These are phyloP conservation scores for Trametes cinnabarina DNA, from an alignment of 768 basidiomycete species.

Conservation along the genomic window DNA sequence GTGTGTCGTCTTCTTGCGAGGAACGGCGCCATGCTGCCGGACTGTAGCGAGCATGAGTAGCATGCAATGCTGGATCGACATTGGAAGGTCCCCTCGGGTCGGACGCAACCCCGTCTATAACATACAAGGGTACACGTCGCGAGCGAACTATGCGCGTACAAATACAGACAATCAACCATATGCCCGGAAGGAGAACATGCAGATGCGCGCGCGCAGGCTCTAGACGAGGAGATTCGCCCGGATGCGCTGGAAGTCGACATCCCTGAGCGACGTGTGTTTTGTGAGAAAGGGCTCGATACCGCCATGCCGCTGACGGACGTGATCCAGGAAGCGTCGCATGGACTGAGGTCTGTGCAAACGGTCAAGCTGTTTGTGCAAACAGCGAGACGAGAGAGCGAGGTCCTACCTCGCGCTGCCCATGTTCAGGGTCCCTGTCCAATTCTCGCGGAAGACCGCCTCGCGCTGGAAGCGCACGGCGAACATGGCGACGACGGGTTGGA, in stretches of 20 bases:
- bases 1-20: too few relatives aligned
- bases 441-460: constrained; percentile 32
- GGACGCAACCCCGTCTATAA: too few relatives aligned
- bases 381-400: neutral
- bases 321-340: constrained; percentile 33
- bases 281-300: constrained; percentile 37
- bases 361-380: neutral
- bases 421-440: constrained; percentile 35
- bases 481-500: constrained; percentile 33
- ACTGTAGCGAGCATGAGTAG: too few relatives aligned
- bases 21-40: too few relatives aligned
- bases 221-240: constrained; percentile 17
- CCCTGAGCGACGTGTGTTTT: constrained; percentile 30
- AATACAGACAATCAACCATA: too few relatives aligned
- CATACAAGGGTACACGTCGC: too few relatives aligned
- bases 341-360: constrained; percentile 32
- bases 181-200: neutral
- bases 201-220: neutral
- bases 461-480: constrained; percentile 34
- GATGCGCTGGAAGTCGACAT: constrained; percentile 30
- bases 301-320: constrained; percentile 37
- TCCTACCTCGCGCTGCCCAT: constrained; percentile 36
- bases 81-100: too few relatives aligned
- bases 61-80: too few relatives aligned
- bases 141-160: too few relatives aligned